phyloP scores from a whole-genome alignment of 2,329 filamentous ascomycete genomes.

The Paramyrothecium sp. region DNA sequence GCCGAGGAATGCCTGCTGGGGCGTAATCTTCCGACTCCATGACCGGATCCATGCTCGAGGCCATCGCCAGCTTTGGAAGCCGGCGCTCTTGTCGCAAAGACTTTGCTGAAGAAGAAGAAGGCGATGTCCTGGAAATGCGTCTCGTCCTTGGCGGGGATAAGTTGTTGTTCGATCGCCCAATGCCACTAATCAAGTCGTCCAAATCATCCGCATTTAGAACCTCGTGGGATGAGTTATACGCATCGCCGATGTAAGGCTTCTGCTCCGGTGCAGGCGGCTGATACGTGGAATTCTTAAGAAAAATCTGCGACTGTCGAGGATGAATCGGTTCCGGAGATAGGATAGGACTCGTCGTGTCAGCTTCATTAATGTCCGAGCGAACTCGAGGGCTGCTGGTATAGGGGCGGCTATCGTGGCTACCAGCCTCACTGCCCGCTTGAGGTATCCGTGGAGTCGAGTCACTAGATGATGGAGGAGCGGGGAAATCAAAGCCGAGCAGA shows the following conservation, averaged over 20 bases:
- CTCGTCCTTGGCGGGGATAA: not conserved
- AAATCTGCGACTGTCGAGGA: constrained; percentile 11
- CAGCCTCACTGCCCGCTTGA: constrained; percentile 12
- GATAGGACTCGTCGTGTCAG: not conserved
- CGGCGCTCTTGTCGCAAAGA: not conserved
- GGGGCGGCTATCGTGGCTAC: no score
- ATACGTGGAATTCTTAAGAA: not conserved
- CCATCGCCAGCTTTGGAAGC: not conserved
- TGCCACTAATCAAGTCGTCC: not conserved
- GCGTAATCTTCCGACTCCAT: constrained; percentile 1
- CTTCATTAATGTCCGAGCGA: not conserved
- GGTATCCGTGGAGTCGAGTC: constrained; percentile 17
- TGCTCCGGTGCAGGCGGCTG: not conserved
- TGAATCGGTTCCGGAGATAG: not conserved
- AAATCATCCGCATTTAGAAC: not conserved
- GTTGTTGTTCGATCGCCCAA: not conserved
- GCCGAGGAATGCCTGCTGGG: constrained; percentile 31
- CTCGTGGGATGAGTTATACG: not conserved
- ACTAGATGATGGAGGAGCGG: constrained; percentile 27
- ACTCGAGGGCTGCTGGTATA: no score
- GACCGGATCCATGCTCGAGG: not conserved
- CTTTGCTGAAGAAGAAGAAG: not conserved
- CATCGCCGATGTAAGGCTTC: not conserved
- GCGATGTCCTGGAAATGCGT: not conserved
- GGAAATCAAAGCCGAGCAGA: constrained; percentile 31